Evolutionary conservation across 805 yeast genomes (phyloP), one percentile per base, ranked within the genome.

Genomic region (Saccharomycodes ludwigii): DNA sequence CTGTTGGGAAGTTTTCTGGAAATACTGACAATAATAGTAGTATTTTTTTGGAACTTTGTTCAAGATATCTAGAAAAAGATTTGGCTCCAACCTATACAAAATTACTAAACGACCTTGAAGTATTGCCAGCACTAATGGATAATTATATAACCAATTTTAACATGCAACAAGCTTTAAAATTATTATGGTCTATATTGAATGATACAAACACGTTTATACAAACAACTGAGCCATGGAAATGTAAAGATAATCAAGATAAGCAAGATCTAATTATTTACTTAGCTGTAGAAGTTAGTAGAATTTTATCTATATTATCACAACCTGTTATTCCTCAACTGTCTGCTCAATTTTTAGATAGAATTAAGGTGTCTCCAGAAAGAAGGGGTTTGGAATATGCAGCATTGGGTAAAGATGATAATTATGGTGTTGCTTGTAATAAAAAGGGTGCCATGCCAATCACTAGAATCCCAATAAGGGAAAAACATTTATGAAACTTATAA

Each of bases 251-350:
- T 1, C 38, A 43, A 3, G 36, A 40, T 2, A 52, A 52, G 6
- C 74, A 66, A 40, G 78, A 74, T 49, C 56, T 66, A 27, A 65
- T 73, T 10, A 71, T 86, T 2, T 73, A 68, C 38, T 46, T 69
- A 6, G 77, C 83, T 1, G 68, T 81, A 6, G 97, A 88, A 42
- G 66, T 73, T 1, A 63, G 76, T 11, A 64, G 97, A 35, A 66
- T 82, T 1, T 45, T 69, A 8, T 64, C 88, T 1, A 73, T 88
- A 6, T 47, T 81, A 21, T 60, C 79, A 20, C 74, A 68, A 36
- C 83, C 95, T 2, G 63, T 88, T 17, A 72, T 81, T 24, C 96
- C 97, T 0, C 57, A 58, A 3, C 59, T 84, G 31, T 54, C 94
- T 0, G 39, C 46, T 0, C 54, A 57, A 8, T 57, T 83, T 4